Evolutionary conservation across 2,329 filamentous ascomycete genomes (phyloP).

Genomic region (Botrytis aclada): DNA sequence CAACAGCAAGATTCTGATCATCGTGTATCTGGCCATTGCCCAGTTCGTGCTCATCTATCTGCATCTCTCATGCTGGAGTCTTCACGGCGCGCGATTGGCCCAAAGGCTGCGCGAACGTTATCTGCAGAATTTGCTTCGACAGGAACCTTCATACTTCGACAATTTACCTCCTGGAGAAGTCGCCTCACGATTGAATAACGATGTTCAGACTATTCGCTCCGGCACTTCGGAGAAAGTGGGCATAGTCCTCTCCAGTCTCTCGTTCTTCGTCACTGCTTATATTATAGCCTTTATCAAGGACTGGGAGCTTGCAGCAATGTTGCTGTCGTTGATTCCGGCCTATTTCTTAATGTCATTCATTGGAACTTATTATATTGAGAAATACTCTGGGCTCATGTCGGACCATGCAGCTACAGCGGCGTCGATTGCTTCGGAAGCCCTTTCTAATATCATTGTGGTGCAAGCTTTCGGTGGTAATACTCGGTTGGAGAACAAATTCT

Average conservation of each 20-base stretch:
- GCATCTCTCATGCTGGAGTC: slow-evolving; percentile 58
- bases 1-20: slow-evolving; percentile 51
- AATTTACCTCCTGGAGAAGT: slow-evolving; percentile 50
- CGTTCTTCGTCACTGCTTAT: slow-evolving; percentile 57
- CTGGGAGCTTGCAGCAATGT: slow-evolving; percentile 50
- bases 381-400: slow-evolving; percentile 44
- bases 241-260: slow-evolving; percentile 51
- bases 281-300: slow-evolving; percentile 59
- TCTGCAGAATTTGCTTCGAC: slow-evolving; percentile 48
- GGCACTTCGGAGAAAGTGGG: slow-evolving; percentile 60
- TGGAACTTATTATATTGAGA: slow-evolving; percentile 47
- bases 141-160: slow-evolving; percentile 55
- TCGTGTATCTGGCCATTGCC: slow-evolving; percentile 63
- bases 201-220: slow-evolving; percentile 55
- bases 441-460: slow-evolving; percentile 50
- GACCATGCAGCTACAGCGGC: slow-evolving; percentile 48
- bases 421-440: slow-evolving; percentile 51
- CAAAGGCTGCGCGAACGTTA: slow-evolving; percentile 53
- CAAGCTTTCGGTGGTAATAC: slow-evolving; percentile 51
- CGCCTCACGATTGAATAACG: slow-evolving; percentile 49
- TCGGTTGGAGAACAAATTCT: slow-evolving; percentile 50
- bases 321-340: slow-evolving; percentile 32
- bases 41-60: slow-evolving; percentile 62
- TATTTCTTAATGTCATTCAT: slow-evolving; percentile 42
- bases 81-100: slow-evolving; percentile 53